Base-by-base conservation (phyloP, 371 early-diverging fungal species). In the Funneliformis caledonium region DNA sequence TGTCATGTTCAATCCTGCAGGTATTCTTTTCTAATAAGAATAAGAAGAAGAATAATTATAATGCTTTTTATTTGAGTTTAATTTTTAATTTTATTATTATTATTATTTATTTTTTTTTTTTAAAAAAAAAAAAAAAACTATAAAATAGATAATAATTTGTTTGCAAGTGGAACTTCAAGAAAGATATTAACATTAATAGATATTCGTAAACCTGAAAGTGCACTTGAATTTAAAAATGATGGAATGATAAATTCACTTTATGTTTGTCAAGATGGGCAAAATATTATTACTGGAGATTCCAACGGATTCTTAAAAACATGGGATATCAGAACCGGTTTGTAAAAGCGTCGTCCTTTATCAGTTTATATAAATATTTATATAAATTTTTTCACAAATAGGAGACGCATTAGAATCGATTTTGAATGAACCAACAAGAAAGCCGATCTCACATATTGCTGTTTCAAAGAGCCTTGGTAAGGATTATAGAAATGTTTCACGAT, bases 221-320 rank as follows among this genome's bases (percentile, higher is more conserved):
- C 88, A 0, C 73, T 88, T 2, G 79, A 84, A 0, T 83, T 94
- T 56, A 85, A 86, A 65, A 94, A 94, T 83, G 94, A 95, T 78
- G 83, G 90, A 45, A 96, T 96, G 95, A 88, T 96, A 81, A 96
- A 96, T 82, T 91, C 94, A 1, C 84, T 95, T 5, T 89, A 89
- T 75, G 89, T 89, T 26, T 94, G 90, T 68, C 88, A 89, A 11
- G 94, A 95, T 83, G 95, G 94, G 22, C 80, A 89, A 48, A 89
- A 90, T 78, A 93, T 95, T 52, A 87, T 95, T 22, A 91, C 95
- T 3, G 96, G 95, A 12, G 97, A 96, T 84, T 90, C 93, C 0
- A 83, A 86, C 6, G 97, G 97, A 1, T 88, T 87, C 82, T 78
- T 96, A 0, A 94, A 94, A 83, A 92, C 93, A 10, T 96, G 97